Conservation (phyloP, 306 rosid genomes). For the Prunus fruticosa region DNA sequence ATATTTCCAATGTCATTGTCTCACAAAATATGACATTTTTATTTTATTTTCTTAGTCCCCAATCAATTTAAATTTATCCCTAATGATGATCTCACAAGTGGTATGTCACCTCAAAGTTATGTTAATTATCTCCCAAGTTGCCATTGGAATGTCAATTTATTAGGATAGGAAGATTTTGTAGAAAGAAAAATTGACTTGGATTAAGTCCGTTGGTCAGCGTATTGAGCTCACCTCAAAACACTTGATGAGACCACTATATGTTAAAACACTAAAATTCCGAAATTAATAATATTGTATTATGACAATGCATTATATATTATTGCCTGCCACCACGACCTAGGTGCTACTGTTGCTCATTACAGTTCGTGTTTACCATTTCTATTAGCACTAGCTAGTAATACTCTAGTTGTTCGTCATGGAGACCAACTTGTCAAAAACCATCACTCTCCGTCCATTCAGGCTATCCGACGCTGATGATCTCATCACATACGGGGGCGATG, state of each 20-base stretch:
- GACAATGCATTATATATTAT: not conserved
- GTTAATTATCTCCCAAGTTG: not conserved
- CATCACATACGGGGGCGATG: conserved; percentile 55
- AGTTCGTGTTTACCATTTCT: not conserved
- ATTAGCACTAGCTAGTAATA: not conserved
- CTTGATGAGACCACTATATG: no score
- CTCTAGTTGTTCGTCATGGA: conserved; percentile 3
- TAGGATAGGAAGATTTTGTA: not conserved
- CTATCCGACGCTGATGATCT: conserved; percentile 50
- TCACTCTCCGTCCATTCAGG: conserved; percentile 50
- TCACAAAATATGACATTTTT: no score
- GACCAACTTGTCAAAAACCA: conserved; percentile 16
- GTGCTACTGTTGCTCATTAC: not conserved
- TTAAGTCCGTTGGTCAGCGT: no score
- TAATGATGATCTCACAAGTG: not conserved
- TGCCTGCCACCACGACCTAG: not conserved
- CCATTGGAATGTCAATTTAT: not conserved
- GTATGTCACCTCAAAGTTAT: not conserved
- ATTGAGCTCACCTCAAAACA: no score
- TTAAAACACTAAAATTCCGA: not conserved
- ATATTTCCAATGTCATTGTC: no score
- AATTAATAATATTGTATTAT: not conserved
- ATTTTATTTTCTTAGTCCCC: not conserved
- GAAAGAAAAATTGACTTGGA: no score
- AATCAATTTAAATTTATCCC: not conserved